Base-by-base conservation (phyloP, 495 filamentous ascomycete genomes). In the Lophium mytilinum region DNA sequence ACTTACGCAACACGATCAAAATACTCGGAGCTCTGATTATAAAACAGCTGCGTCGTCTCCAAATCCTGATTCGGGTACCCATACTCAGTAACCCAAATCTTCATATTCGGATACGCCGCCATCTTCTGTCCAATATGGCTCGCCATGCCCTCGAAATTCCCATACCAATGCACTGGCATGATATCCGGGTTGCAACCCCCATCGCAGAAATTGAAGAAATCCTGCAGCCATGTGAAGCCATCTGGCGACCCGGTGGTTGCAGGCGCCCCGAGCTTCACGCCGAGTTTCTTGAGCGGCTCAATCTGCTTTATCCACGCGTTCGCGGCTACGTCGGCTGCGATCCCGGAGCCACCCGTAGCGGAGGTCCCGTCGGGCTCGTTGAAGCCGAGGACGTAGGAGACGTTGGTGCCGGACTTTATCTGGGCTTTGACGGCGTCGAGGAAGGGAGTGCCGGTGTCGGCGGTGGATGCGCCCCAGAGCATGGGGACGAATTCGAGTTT, bases 111-210 rank as follows among this genome's bases (percentile, higher is more conserved):
- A 63, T 83, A 86, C 11, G 76, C 71, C 9, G 70, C 79, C 57
- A 71, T 68, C 9, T 85, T 78, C 53, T 82, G 71, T 0, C 85
- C 85, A 53, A 91, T 68, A 64, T 88, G 84, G 57, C 79, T 83
- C 8, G 85, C 84, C 50, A 91, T 61, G 0, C 85, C 87, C 55
- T 83, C 81, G 57, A 89, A 90, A 56, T 83, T 75, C 12, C 84
- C 85, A 61, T 91, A 91, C 83, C 83, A 90, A 63, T 91, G 87
- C 33, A 90, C 64, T 0, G 84, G 77, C 9, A 90, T 76, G 66
- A 91, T 89, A 66, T 89, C 87, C 34, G 78, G 78, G 0, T 75
- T 81, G 67, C 87, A 90, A 1, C 65, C 67, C 4, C 72, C 69
- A 41, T 70, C 65, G 52, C 75, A 78, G 19, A 75, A 78, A 17